Conservation (phyloP, 2,329 filamentous ascomycete species). For the Sporothrix curviconia region DNA sequence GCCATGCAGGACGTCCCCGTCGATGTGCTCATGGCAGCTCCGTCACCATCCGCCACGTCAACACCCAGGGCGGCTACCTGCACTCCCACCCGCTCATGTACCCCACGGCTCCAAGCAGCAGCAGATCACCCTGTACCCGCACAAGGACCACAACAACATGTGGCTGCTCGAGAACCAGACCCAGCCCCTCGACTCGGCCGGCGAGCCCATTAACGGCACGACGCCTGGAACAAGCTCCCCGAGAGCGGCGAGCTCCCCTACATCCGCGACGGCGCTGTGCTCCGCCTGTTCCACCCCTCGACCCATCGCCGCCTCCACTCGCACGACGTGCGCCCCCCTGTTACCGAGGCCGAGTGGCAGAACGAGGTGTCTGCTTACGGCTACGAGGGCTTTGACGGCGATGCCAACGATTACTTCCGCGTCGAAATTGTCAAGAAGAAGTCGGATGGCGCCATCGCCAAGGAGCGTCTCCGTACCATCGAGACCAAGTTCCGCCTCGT, state of each 20-base stretch:
- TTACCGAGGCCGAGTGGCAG: slow-evolving; percentile 88
- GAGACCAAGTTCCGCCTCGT: slow-evolving; percentile 94
- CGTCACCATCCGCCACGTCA: slow-evolving; percentile 82
- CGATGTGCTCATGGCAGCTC: slow-evolving; percentile 84
- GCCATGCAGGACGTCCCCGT: slow-evolving; percentile 91
- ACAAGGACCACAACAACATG: slow-evolving; percentile 98
- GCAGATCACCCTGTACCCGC: slow-evolving; percentile 94
- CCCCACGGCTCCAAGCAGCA: slow-evolving; percentile 94
- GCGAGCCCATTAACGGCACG: slow-evolving; percentile 71
- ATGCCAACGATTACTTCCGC: slow-evolving; percentile 93
- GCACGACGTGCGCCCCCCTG: slow-evolving; percentile 81
- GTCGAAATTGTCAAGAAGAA: slow-evolving; percentile 89
- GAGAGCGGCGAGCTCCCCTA: slow-evolving; percentile 46
- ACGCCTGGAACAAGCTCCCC: slow-evolving; percentile 72
- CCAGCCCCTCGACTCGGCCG: slow-evolving; percentile 71
- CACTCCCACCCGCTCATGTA: slow-evolving; percentile 98
- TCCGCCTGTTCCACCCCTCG: slow-evolving; percentile 75
- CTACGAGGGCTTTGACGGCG: slow-evolving; percentile 92
- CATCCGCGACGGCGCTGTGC: slow-evolving; percentile 71
- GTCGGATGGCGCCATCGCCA: slow-evolving; percentile 71
- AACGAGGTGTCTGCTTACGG: slow-evolving; percentile 96
- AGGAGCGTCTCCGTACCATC: slow-evolving; percentile 83
- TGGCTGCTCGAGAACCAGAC: slow-evolving; percentile 96
- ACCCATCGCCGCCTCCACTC: slow-evolving; percentile 91
- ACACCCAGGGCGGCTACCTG: slow-evolving; percentile 95